Evolutionary conservation across 306 rosid genomes (phyloP), one percentile per base, ranked within the genome.

Genomic region (Crataegus laevigata): DNA sequence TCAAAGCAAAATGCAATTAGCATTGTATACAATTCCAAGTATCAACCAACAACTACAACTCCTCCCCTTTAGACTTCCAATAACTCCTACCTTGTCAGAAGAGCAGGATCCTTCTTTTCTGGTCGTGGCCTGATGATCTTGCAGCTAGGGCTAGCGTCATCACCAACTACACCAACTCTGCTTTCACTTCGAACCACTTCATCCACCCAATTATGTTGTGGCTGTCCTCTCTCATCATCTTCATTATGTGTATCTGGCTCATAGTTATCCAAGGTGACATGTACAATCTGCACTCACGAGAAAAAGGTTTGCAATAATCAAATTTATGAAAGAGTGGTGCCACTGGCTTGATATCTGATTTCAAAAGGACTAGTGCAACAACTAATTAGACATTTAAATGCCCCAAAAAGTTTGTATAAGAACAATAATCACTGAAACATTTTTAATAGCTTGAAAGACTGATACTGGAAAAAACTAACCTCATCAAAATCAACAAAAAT

Each of bases 181-280:
- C 92, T 87, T 81, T 92, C 98, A 73, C 84, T 81, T n/a, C 99
- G 83, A 58, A 90, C 85, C 54, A 96, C 97, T 87, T 96, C 99
- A 69, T 96, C 86, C 52, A 96, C 93, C 99, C 99, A 96, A 87
- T 92, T 96, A 82, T 90, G 99, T 83, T 86, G 92, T 3, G 82
- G 76, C 79, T 89, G 96, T 63, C 66, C 76, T 67, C 88, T 78
- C 73, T 69, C 80, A 63, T 70, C 87, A 75, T 79, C 76, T 62
- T 84, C 98, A 70, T 59, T 43, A 66, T 32, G 79, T 24, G 88
- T 66, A 71, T 78, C 85, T 75, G 79, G 82, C 82, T 89, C 86
- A 50, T 85, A 92, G 86, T 90, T 90, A 77, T 89, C 97, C 75
- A 96, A 79, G 55, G 83, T 88, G 52, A 85, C 93, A 67, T 71